Base-by-base conservation (phyloP, 2,329 filamentous ascomycete species). In the Penicillium sp. region DNA sequence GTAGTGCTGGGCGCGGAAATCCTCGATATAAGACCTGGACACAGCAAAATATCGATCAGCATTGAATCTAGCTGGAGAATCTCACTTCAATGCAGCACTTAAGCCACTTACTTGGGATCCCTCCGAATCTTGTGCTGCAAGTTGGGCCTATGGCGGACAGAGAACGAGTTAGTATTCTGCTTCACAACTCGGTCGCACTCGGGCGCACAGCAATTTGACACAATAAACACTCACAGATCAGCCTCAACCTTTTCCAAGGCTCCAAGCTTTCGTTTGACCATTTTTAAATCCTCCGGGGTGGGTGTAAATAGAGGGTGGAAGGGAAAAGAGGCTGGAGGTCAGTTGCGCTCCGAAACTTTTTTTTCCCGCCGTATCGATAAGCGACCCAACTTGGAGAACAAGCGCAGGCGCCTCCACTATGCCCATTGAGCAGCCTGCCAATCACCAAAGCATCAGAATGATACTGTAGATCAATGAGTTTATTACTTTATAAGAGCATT, bases 171-270 rank as follows among this genome's bases (percentile, higher is more conserved):
- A 74, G 69, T 65, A 66, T 56, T 63, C 30, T 37, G 47, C 53
- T 59, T 63, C 24, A 44, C 70, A 64, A 60, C 58, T 56, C 65
- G 38, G 56, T 54, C 19, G 44, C 51, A 30, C 44, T 28, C 45
- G 53, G 61, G 61, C 51, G 63, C 63, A 55, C 45, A 28, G 49
- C 53, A 49, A 28, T 33, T 59, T n/a, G 19, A n/a, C 42, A 42
- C 3, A 53, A 53, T 50, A 22, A 28, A 17, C n/a, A 69, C 87
- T 65, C 77, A 90, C 85, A 96, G 83, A 79, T 96, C 92, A 37
- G 93, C 93, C 75, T 97, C 93, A 70, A 97, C 88, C 85, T 97
- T 97, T 81, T 97, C 93, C 78, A 97, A 88, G 64, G 93, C 93
- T 59, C 91, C 92, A 62, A 97, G 86, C 82, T 95, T 96, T 78